Base-by-base conservation (phyloP, 139 green algal species). In the Chlamydomonas sphaeroides region DNA sequence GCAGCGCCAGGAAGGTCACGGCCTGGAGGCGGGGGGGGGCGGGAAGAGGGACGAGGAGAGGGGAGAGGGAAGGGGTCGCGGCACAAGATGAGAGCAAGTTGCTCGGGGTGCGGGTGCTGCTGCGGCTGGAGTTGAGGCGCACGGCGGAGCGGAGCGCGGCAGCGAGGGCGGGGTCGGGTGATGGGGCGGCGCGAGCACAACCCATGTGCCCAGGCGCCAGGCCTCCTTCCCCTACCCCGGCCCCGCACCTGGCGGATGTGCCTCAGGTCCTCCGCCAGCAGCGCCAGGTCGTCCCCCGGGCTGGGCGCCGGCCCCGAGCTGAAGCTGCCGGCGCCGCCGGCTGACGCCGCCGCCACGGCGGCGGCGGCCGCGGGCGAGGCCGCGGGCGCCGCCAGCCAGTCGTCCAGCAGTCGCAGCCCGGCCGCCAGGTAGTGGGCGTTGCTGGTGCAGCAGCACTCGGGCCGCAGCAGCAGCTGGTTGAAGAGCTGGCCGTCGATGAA, bases 401-500 rank as follows among this genome's bases (percentile, higher is more conserved):
- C 86, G 84, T 98, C 95, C 79, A 98, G 86, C 57, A 84, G 76
- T 65, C 81, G 67, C 36, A 97, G 84, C 18, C 90, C 93, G 20
- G 84, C 84, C 72, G 96, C 95, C 33, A 98, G 92, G 85, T 97
- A 98, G 86, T 95, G 91, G 15, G 96, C 96, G 85, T 99, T 99
- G 90, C 80, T 92, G 84, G 98, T 98, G 70, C 89, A 97, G 93
- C 96, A 98, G 95, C 96, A 98, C 87, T 99, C 97, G 23, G 95
- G 93, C 21, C 96, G 92, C 84, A 99, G 92, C 87, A 99, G 92
- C 85, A 99, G 92, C 91, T 96, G 93, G 92, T 98, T 98, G 92
- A 98, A 98, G 36, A 98, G 92, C 88, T 98, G 93, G 57, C 97
- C 93, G 89, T 99, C 97, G 79, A 99, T 88, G 85, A 99, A 98